These are phyloP conservation scores for Psidium friedrichsthalianum DNA, from an alignment of 345 rosid genomes.

Conservation along the genomic window DNA sequence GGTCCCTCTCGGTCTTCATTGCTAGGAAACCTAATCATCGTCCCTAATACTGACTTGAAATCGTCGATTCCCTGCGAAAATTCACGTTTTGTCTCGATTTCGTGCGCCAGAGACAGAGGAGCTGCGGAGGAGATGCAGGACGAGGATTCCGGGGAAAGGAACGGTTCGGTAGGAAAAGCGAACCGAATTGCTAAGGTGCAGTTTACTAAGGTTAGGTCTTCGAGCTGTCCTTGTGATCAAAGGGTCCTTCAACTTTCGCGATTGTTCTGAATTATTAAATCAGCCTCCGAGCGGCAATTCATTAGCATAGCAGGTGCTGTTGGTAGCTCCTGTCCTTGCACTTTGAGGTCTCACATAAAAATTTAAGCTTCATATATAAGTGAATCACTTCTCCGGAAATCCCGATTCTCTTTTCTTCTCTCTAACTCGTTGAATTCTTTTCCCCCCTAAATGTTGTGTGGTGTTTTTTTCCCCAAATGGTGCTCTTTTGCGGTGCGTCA, in stretches of 20 bases:
- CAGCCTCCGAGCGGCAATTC: not conserved
- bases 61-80: not conserved
- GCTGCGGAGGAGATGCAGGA: not conserved
- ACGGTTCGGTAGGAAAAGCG: not conserved
- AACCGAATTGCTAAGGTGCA: not conserved
- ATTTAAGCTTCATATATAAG: no score
- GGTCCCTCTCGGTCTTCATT: not conserved
- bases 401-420: no score
- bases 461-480: no score
- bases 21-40: not conserved
- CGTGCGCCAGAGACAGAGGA: not conserved
- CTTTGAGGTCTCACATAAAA: no score
- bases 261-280: not conserved
- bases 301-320: not conserved
- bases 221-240: not conserved
- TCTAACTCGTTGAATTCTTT: no score
- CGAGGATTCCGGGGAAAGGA: not conserved
- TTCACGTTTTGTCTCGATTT: fast-evolving
- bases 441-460: no score
- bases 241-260: not conserved
- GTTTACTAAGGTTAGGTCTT: not conserved
- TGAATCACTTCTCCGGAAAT: no score
- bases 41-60: not conserved
- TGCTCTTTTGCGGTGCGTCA: no score
- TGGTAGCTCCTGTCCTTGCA: no score